phyloP scores from a whole-genome alignment of 2,329 filamentous ascomycete genomes.

The Purpureocillium takamizusanense region DNA sequence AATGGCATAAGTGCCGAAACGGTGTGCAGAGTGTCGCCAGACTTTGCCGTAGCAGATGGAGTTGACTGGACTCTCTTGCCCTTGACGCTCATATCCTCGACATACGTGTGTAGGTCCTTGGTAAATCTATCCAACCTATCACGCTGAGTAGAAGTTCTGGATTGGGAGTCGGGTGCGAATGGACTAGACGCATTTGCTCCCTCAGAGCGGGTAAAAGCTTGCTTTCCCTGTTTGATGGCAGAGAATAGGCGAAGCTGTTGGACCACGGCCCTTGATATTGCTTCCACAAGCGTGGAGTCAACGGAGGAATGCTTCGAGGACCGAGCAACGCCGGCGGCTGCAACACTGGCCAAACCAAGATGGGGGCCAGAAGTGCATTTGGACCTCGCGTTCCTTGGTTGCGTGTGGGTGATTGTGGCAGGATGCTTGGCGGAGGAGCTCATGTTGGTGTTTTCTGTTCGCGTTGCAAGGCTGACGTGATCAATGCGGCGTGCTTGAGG shows the following conservation, averaged over 20 bases:
- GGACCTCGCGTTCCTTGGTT: no score
- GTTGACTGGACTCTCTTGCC: conserved; percentile 29
- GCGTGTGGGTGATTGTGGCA: no score
- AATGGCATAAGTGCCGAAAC: conserved; percentile 45
- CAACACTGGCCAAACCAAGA: no score
- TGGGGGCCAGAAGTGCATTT: no score
- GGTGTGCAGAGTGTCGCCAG: conserved; percentile 37
- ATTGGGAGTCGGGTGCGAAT: conserved; percentile 12
- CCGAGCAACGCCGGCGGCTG: conserved; percentile 3
- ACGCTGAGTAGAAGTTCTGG: conserved; percentile 33
- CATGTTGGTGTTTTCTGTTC: no score
- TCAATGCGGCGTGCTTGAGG: not conserved
- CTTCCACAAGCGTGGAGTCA: conserved; percentile 32
- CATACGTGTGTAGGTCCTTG: conserved; percentile 18
- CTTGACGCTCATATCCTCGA: conserved; percentile 24
- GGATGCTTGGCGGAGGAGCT: no score
- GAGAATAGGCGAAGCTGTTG: conserved; percentile 35
- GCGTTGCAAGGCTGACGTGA: no score
- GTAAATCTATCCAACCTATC: conserved; percentile 28
- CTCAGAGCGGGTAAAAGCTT: not conserved
- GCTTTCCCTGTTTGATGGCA: conserved; percentile 10
- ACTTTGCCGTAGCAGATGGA: conserved; percentile 31
- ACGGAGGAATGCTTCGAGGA: conserved; percentile 20
- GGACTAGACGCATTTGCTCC: conserved; percentile 1
- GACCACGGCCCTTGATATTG: conserved; percentile 33